Conservation (phyloP, 2,329 filamentous ascomycete species). For the Aspergillus sp. region DNA sequence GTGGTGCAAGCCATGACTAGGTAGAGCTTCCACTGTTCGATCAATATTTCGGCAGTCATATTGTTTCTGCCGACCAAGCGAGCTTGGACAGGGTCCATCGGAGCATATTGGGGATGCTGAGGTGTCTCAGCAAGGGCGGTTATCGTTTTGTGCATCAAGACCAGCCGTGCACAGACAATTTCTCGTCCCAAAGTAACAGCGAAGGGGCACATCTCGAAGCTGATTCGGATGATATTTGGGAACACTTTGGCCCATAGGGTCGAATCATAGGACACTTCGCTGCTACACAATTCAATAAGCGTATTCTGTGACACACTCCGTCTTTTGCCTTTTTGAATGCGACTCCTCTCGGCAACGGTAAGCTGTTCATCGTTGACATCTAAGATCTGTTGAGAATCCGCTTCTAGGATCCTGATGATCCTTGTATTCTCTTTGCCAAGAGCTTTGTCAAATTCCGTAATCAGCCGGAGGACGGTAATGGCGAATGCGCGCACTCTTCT, state of each 20-base stretch:
- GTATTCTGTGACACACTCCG: slow-evolving; percentile 81
- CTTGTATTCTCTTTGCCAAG: slow-evolving; percentile 76
- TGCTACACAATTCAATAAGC: slow-evolving; percentile 89
- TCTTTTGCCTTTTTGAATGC: slow-evolving; percentile 84
- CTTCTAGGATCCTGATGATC: slow-evolving; percentile 89
- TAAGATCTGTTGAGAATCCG: slow-evolving; percentile 83
- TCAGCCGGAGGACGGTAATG: slow-evolving; percentile 85
- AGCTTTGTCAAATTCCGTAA: slow-evolving; percentile 89
- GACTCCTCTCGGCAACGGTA: slow-evolving; percentile 86
- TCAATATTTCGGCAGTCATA: slow-evolving; percentile 76
- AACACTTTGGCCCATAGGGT: slow-evolving; percentile 98
- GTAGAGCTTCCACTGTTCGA: slow-evolving; percentile 98
- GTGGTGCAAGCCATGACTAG: slow-evolving; percentile 97
- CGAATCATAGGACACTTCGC: slow-evolving; percentile 89
- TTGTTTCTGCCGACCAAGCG: slow-evolving; percentile 50
- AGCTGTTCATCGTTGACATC: slow-evolving; percentile 82
- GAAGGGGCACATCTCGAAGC: slow-evolving; percentile 86
- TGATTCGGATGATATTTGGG: slow-evolving; percentile 86
- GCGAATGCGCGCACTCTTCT: slow-evolving; percentile 84
- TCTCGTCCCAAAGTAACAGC: slow-evolving; percentile 88
- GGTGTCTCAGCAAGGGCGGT: slow-evolving; percentile 72
- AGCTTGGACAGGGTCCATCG: slow-evolving; percentile 33
- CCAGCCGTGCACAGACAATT: slow-evolving; percentile 83
- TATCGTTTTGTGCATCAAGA: slow-evolving; percentile 89
- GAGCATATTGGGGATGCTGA: slow-evolving; percentile 47